Evolutionary conservation across 1,139 yeast species (phyloP), one percentile per base, ranked within the genome.

Genomic region (Scheffersomyces illinoinensis): DNA sequence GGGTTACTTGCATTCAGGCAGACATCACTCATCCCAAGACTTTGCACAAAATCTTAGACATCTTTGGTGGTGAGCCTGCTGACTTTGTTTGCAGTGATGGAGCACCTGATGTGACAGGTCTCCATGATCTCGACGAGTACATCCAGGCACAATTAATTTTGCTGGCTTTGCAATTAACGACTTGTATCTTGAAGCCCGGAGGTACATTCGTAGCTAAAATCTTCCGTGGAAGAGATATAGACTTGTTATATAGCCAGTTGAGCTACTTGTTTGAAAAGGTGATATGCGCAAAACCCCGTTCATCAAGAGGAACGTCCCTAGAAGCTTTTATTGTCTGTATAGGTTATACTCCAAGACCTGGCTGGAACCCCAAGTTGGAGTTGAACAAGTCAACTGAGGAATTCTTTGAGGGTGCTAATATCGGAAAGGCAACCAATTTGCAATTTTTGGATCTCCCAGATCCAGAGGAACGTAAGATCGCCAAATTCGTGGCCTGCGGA

Each of bases 61-160:
- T 89, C 48, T 95, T 95, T 76, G 96, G 91, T 47, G 97, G 97
- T 52, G 91, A 91, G 66, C 88, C 90, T 56, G 98, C 98, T 0
- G 99, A 95, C 72, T 90, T 95, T 70, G 97, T 95, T 0, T 91
- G 97, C 67, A 90, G 96, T 64, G 99, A 95, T 73, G 99, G 99
- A 56, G 99, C 99, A 0, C 99, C 99, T 1, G 99, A 95, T 75
- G 99, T 95, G 26, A 96, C 99, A 0, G 99, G 99, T 0, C 75
- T 95, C 57, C 99, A 96, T 71, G 99, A 96, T 74, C 79, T 95
- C 62, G 99, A 95, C 73, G 99, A 95, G 72, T 95, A 93, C 70
- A 91, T 95, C 58, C 99, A 95, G 75, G 98, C 97, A 1, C 99
- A 95, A 71, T 80, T 95, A 61, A 90, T 96, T 56, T 79, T 93